Evolutionary conservation across 495 filamentous ascomycete genomes (phyloP).

Genomic region (Rostrohypoxylon terebratum): DNA sequence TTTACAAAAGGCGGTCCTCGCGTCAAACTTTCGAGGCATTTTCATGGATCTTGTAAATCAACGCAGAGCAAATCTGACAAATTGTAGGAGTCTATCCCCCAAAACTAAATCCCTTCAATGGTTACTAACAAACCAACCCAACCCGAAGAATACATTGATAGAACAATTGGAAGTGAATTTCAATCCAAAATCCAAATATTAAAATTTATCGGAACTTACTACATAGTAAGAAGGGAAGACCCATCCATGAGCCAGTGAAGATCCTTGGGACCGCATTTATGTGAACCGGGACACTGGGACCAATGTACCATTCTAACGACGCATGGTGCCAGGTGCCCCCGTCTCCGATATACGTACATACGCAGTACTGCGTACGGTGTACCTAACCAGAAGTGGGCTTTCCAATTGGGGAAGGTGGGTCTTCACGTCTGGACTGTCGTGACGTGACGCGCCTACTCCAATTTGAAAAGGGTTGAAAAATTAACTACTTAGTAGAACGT

Average conservation of each 20-base stretch:
- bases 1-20: slow-evolving; percentile 5
- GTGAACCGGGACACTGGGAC: slow-evolving; percentile 25
- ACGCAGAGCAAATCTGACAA: neutral
- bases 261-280: slow-evolving; percentile 9
- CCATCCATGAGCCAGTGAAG: neutral
- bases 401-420: slow-evolving; percentile 31
- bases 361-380: no score
- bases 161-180: neutral
- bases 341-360: no score
- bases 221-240: neutral
- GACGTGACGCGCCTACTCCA: slow-evolving; percentile 29
- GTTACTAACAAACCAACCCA: neutral
- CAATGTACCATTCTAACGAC: neutral
- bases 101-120: neutral
- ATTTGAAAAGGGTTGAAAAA: neutral
- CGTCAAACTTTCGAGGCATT: neutral
- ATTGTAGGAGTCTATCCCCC: neutral
- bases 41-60: slow-evolving; percentile 8
- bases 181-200: neutral
- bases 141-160: neutral
- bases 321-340: neutral
- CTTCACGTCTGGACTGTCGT: slow-evolving; percentile 1
- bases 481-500: no score
- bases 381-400: slow-evolving; percentile 12
- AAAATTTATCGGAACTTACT: neutral